A percentile compares a stretch with the other conserved stretches of the same genome.
phyloP scores from a whole-genome alignment of 1,284 basidiomycete genomes.

The Binderoboletus segoi region DNA sequence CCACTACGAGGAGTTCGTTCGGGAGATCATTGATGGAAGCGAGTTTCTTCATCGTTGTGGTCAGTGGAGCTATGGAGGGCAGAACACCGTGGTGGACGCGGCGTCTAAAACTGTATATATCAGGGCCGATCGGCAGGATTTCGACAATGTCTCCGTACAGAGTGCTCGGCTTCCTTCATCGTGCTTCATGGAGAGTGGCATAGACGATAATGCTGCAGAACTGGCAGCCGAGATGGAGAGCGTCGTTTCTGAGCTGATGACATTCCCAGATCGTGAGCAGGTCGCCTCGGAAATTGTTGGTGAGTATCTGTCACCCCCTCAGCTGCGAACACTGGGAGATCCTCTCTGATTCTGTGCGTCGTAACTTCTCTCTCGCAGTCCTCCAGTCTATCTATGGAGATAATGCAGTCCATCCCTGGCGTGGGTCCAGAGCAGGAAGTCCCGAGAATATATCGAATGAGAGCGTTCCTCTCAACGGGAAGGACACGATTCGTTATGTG shows the following conservation, averaged over 20 bases:
- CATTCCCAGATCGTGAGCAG: conserved; percentile 53
- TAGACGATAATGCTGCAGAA: conserved; percentile 18
- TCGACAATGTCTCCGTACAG: conserved; percentile 10
- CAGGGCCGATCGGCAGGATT: background rate
- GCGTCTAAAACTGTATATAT: conserved; percentile 6
- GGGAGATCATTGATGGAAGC: background rate
- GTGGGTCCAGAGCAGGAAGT: conserved; percentile 35
- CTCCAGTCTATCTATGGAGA: conserved; percentile 85
- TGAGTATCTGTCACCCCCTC: conserved; percentile 33
- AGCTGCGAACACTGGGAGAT: background rate
- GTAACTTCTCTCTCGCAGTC: conserved; percentile 45
- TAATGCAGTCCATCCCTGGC: conserved; percentile 60
- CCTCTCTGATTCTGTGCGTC: too few species aligned
- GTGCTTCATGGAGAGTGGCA: conserved; percentile 19
- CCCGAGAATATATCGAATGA: conserved; percentile 7
- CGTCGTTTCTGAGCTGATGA: conserved; percentile 50
- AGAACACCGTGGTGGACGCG: background rate
- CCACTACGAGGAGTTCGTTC: background rate
- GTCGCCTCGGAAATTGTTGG: conserved; percentile 72
- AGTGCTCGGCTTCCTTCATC: background rate
- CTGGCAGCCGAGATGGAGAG: conserved; percentile 42
- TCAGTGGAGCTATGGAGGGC: too few species aligned
- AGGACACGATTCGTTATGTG: conserved; percentile 65
- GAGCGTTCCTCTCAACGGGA: conserved; percentile 2
- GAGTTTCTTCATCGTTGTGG: background rate